phyloP scores from a whole-genome alignment of 305 asterid species.

The Ilex paraguariensis region DNA sequence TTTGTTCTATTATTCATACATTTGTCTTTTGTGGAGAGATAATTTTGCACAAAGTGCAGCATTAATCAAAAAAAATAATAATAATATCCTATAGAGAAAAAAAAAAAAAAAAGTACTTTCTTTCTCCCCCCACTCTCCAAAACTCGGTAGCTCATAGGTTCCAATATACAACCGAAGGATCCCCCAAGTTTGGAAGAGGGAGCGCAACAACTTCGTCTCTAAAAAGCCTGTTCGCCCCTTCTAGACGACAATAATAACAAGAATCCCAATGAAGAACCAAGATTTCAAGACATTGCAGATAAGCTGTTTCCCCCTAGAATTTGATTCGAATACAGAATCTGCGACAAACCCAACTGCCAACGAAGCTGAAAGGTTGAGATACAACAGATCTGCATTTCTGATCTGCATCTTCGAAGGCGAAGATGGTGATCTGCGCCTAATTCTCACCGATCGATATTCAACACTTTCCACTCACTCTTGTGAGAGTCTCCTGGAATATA shows the following conservation, averaged over 20 bases:
- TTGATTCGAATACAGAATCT: constrained; percentile 10
- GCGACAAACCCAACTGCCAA: neutral
- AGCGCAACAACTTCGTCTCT: constrained; percentile 44
- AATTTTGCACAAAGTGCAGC: too few species aligned
- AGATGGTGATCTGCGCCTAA: constrained; percentile 54
- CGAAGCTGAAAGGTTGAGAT: constrained; percentile 8
- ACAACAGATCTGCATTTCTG: constrained; percentile 58
- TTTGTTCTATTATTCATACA: too few species aligned
- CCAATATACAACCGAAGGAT: constrained; percentile 15
- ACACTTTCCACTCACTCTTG: constrained; percentile 62
- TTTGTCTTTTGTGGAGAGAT: too few species aligned
- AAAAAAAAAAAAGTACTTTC: too few species aligned
- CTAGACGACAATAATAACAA: neutral
- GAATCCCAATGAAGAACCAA: constrained; percentile 3
- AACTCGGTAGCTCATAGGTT: constrained; percentile 10
- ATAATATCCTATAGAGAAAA: too few species aligned
- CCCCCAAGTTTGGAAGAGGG: constrained; percentile 32
- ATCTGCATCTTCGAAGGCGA: constrained; percentile 60
- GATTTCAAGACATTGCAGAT: neutral
- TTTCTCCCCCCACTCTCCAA: neutral
- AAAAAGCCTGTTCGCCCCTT: constrained; percentile 14
- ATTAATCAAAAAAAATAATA: too few species aligned
- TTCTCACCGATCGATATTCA: constrained; percentile 77
- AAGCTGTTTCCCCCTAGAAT: constrained; percentile 6
- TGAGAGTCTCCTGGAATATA: constrained; percentile 5